These are phyloP conservation scores for Capsella rubella DNA, from an alignment of 441 rosid genomes.

Conservation along the genomic window DNA sequence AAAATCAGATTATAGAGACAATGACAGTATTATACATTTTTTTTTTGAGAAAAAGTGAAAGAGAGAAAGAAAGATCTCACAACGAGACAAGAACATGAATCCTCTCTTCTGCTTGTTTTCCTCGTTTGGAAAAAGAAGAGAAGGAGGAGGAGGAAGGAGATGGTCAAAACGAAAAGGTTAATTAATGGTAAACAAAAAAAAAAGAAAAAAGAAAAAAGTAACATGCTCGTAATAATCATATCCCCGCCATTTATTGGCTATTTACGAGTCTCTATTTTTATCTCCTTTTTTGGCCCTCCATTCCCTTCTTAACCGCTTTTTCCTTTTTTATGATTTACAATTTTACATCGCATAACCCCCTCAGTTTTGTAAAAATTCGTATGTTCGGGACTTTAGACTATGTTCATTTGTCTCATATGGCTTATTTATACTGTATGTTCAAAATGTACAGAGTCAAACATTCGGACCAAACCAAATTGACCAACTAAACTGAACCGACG, in stretches of 20 bases:
- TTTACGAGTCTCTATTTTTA: conserved; percentile 40
- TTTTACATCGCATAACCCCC: background rate
- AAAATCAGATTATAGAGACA: conserved; percentile 8
- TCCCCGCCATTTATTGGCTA: conserved; percentile 33
- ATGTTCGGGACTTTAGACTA: background rate
- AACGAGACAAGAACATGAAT: conserved; percentile 35
- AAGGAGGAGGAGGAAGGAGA: conserved; percentile 23
- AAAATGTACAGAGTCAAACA: too few relatives aligned
- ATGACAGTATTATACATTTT: background rate
- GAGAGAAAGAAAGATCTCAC: conserved; percentile 32
- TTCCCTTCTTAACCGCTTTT: conserved; percentile 36
- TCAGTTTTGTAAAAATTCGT: background rate
- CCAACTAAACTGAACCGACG: too few relatives aligned
- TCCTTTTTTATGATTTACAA: background rate
- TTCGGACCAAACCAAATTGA: background rate
- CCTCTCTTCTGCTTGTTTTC: conserved; percentile 35
- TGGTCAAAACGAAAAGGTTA: conserved; percentile 24
- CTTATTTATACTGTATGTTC: too few relatives aligned
- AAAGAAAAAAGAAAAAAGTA: conserved; percentile 18
- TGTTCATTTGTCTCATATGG: background rate
- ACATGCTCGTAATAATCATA: conserved; percentile 13
- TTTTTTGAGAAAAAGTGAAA: background rate
- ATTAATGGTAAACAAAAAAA: conserved; percentile 24
- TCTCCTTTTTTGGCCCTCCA: conserved; percentile 21
- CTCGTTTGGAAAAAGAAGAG: conserved; percentile 33